Conservation (phyloP, 345 rosid species). For the Euphorbia tirucalli region DNA sequence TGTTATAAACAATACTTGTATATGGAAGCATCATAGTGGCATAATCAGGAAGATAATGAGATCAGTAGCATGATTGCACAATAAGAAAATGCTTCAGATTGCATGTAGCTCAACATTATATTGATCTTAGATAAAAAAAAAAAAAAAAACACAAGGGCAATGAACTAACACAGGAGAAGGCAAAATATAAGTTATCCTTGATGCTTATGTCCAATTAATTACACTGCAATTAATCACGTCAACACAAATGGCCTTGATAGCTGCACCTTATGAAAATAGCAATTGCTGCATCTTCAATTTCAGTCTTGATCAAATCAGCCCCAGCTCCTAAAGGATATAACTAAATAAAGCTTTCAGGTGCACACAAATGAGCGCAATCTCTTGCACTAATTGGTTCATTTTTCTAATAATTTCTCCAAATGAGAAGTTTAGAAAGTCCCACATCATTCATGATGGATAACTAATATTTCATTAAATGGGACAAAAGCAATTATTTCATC, state of each 20-base stretch:
- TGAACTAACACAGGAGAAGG: not conserved
- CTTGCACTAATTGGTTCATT: not conserved
- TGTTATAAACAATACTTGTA: too few relatives aligned
- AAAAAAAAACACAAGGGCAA: not conserved
- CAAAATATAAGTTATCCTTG: not conserved
- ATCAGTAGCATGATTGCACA: not conserved
- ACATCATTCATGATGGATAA: not conserved
- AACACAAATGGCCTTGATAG: too few relatives aligned
- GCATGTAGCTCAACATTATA: not conserved
- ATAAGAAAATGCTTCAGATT: too few relatives aligned
- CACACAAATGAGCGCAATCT: not conserved
- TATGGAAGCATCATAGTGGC: too few relatives aligned
- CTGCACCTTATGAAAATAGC: too few relatives aligned
- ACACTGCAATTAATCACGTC: too few relatives aligned
- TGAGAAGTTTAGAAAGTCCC: not conserved
- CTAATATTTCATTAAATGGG: not conserved
- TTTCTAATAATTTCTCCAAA: not conserved
- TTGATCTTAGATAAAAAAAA: too few relatives aligned
- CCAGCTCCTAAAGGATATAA: not conserved
- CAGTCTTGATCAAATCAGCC: not conserved
- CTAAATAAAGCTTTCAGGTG: not conserved
- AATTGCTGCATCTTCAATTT: too few relatives aligned
- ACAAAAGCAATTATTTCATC: not conserved
- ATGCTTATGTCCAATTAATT: too few relatives aligned
- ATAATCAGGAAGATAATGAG: too few relatives aligned